These are phyloP conservation scores for Dispira simplex DNA, from an alignment of 192 early-diverging fungal genomes.

Conservation along the genomic window DNA sequence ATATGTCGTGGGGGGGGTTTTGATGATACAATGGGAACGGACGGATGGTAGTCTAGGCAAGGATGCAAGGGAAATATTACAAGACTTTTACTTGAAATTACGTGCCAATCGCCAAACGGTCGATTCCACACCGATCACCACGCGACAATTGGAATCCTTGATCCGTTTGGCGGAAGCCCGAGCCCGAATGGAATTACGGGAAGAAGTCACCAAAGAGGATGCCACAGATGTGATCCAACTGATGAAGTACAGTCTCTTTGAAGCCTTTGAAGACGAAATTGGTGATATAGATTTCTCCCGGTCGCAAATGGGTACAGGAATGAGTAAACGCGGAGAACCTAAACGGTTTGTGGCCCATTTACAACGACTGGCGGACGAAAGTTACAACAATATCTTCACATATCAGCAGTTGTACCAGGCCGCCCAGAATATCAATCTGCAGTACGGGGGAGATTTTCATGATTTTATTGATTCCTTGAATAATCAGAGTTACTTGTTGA, in stretches of 20 bases:
- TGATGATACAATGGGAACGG: no score
- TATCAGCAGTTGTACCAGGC: constrained; percentile 43
- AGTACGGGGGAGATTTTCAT: constrained; percentile 35
- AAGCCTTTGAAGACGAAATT: constrained; percentile 38
- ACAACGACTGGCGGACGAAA: constrained; percentile 35
- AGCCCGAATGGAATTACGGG: constrained; percentile 59
- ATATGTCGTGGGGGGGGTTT: no score
- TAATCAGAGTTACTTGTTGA: constrained; percentile 55
- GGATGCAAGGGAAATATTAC: constrained; percentile 39
- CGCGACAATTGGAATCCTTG: constrained; percentile 68
- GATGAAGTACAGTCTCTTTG: constrained; percentile 50
- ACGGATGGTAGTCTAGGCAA: no score
- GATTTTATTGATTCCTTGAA: constrained; percentile 55
- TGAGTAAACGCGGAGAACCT: constrained; percentile 32
- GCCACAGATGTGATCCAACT: constrained; percentile 65
- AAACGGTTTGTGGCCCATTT: constrained; percentile 48
- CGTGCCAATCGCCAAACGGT: constrained; percentile 40
- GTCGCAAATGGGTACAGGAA: constrained; percentile 41
- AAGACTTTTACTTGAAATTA: constrained; percentile 59
- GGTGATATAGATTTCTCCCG: constrained; percentile 38
- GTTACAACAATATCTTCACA: constrained; percentile 48
- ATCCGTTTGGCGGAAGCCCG: constrained; percentile 61
- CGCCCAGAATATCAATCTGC: constrained; percentile 32
- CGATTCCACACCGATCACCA: constrained; percentile 64
- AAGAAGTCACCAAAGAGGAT: constrained; percentile 48